Evolutionary conservation across 1,284 basidiomycete species (phyloP).

Genomic region (Ganoderma multipileum): DNA sequence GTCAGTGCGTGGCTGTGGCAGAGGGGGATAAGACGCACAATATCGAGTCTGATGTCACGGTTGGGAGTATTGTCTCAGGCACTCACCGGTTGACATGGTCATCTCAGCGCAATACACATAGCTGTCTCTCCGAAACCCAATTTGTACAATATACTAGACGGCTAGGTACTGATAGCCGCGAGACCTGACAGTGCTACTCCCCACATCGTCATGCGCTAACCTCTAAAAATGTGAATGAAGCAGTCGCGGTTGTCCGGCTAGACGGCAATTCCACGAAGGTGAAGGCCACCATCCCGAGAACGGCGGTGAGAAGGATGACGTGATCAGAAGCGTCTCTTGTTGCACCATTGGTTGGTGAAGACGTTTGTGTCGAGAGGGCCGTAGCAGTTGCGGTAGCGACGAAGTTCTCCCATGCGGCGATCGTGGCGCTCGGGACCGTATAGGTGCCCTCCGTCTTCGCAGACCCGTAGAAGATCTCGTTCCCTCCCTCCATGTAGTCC

Average conservation of each 20-base stretch:
- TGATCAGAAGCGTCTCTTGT: neutral
- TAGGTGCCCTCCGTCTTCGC: slow-evolving; percentile 27
- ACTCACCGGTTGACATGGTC: too few species aligned
- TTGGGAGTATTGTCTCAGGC: too few species aligned
- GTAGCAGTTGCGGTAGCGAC: slow-evolving; percentile 15
- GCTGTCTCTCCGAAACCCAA: too few species aligned
- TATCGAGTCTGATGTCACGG: too few species aligned
- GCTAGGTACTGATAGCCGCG: neutral
- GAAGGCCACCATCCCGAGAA: neutral
- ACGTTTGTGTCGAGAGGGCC: neutral
- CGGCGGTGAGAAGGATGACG: neutral
- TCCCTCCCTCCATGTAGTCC: slow-evolving; percentile 50
- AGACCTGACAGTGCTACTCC: too few species aligned
- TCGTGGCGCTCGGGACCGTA: slow-evolving; percentile 44
- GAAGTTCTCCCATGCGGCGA: slow-evolving; percentile 57
- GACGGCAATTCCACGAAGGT: neutral
- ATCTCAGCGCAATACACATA: too few species aligned
- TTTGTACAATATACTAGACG: too few species aligned
- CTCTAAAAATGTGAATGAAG: too few species aligned
- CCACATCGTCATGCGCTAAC: too few species aligned
- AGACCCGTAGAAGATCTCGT: slow-evolving; percentile 29
- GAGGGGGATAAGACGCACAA: too few species aligned
- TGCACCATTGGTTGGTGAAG: neutral
- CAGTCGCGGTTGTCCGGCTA: neutral
- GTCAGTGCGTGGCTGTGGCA: too few species aligned